Conservation (phyloP, 176 grass and related monocot species). For the Chrysopogon serrulatus region DNA sequence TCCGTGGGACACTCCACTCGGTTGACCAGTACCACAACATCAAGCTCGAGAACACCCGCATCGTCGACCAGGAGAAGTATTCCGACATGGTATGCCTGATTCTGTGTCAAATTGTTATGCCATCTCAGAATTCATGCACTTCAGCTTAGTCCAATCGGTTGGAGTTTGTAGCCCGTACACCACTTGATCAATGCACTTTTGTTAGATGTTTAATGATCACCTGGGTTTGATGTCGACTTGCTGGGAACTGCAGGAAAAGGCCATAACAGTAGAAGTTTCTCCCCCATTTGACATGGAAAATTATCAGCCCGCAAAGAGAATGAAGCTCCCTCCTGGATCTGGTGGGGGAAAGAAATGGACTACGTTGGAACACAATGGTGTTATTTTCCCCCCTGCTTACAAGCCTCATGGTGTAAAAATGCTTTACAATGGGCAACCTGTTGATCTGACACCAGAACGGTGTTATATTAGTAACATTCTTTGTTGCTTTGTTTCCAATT, state of each 20-base stretch:
- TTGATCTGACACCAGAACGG: conserved; percentile 90
- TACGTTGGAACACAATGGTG: conserved; percentile 78
- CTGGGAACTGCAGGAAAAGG: neutral
- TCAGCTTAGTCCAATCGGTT: neutral
- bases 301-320: conserved; percentile 51
- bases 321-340: conserved; percentile 78
- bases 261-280: neutral
- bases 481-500: conserved; percentile 23
- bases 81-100: conserved; percentile 70
- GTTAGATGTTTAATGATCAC: neutral
- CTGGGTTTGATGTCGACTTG: neutral
- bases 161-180: neutral
- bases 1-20: conserved; percentile 78
- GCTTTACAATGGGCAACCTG: conserved; percentile 78
- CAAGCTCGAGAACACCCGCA: conserved; percentile 89
- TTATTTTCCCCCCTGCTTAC: conserved; percentile 93
- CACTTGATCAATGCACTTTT: neutral
- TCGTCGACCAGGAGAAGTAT: conserved; percentile 86
- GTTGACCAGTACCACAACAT: conserved; percentile 96
- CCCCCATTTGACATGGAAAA: conserved; percentile 33
- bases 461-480: conserved; percentile 36
- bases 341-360: conserved; percentile 87
- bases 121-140: neutral
- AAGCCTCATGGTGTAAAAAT: conserved; percentile 90
- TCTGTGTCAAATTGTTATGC: neutral